Evolutionary conservation across 73 alveolate species (phyloP).

Genomic region (Tetrahymena thermophila): DNA sequence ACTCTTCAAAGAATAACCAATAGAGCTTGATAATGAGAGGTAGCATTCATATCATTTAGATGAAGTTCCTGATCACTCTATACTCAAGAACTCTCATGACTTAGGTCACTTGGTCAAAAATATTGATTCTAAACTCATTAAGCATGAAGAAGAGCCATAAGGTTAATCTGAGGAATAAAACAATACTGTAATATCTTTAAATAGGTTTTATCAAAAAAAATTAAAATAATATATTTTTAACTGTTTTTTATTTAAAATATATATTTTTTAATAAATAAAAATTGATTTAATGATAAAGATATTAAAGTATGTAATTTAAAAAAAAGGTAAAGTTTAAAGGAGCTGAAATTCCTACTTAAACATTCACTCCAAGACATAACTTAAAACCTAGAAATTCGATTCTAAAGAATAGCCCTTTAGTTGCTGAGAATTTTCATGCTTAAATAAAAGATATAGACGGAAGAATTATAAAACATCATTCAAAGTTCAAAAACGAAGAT

Average conservation of each 20-base stretch:
- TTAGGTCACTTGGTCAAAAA: not conserved
- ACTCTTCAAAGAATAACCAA: not conserved
- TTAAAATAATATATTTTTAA: too few relatives aligned
- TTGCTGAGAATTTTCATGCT: not conserved
- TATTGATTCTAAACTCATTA: not conserved
- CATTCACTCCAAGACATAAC: not conserved
- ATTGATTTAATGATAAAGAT: too few relatives aligned
- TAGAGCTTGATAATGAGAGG: not conserved
- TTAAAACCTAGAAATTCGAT: not conserved
- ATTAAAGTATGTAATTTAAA: too few relatives aligned
- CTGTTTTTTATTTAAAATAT: too few relatives aligned
- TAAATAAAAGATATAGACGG: not conserved
- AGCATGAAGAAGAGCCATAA: not conserved
- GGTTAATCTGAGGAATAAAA: not conserved
- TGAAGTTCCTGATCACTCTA: not conserved
- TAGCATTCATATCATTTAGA: not conserved
- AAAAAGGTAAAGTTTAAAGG: not conserved
- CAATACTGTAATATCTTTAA: not conserved
- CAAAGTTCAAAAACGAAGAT: not conserved
- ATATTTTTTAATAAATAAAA: too few relatives aligned
- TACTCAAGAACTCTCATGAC: not conserved
- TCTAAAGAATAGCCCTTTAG: not conserved
- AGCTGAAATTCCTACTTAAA: not conserved
- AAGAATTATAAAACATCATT: not conserved
- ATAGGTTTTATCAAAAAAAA: not conserved